Conservation (phyloP, 2,329 filamentous ascomycete species). For the Epichloe festucae region DNA sequence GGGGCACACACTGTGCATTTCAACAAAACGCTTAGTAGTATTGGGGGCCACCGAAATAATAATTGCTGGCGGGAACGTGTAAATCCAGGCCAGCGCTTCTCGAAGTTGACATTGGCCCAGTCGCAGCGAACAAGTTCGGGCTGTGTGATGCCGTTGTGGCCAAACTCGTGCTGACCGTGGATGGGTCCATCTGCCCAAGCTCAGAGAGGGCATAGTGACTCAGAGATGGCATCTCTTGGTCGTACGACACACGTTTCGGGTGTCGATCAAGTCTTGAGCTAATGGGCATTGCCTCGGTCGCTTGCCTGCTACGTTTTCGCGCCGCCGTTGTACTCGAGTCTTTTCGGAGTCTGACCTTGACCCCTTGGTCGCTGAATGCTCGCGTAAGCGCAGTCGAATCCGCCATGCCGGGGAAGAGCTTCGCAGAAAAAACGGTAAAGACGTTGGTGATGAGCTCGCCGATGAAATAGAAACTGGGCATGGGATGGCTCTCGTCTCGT, state of each 20-base stretch:
- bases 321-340: conserved; percentile 52
- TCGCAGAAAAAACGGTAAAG: conserved; percentile 53
- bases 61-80: conserved; percentile 8
- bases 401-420: conserved; percentile 65
- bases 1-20: no score
- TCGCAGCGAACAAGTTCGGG: conserved; percentile 3
- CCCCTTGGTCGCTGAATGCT: conserved; percentile 76
- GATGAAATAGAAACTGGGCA: conserved; percentile 11
- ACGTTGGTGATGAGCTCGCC: conserved; percentile 35
- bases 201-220: conserved; percentile 9
- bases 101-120: conserved; percentile 8
- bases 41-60: conserved; percentile 9
- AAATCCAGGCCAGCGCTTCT: conserved; percentile 7
- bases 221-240: conserved; percentile 8
- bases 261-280: conserved; percentile 8
- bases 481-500: conserved; percentile 17
- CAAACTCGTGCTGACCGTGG: conserved; percentile 3
- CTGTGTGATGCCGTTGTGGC: conserved; percentile 5
- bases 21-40: conserved; percentile 5
- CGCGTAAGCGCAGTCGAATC: conserved; percentile 73
- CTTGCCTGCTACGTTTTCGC: conserved; percentile 28
- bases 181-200: conserved; percentile 8
- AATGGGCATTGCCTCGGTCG: conserved; percentile 6
- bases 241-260: conserved; percentile 11
- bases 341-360: conserved; percentile 70